Percentiles rank a stretch among this genome's conserved stretches.
Evolutionary conservation across 129 eudicot genomes (phyloP).

Genomic region (Solidago caesia): DNA sequence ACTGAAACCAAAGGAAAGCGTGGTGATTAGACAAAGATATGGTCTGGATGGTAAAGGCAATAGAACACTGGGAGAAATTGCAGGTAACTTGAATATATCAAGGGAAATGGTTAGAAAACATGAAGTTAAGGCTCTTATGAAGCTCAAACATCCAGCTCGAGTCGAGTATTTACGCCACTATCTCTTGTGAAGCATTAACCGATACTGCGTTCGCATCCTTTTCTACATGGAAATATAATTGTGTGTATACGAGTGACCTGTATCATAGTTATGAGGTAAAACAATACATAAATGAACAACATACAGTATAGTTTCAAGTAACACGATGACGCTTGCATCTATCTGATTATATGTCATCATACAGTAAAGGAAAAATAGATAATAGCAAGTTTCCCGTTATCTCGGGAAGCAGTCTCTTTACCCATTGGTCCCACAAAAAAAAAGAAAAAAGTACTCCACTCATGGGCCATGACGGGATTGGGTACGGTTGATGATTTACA

Average conservation of each 20-base stretch:
- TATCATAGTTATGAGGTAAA: slow-evolving; percentile 44
- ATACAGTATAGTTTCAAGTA: slow-evolving; percentile 31
- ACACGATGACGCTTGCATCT: background rate
- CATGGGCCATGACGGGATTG: no score
- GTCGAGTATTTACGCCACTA: slow-evolving; percentile 83
- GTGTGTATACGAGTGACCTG: slow-evolving; percentile 24
- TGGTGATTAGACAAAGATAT: slow-evolving; percentile 95
- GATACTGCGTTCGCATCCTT: slow-evolving; percentile 14
- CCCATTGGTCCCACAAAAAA: no score
- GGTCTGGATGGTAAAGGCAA: slow-evolving; percentile 97
- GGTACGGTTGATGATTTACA: no score
- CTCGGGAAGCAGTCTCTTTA: background rate
- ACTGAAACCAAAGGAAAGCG: slow-evolving; percentile 88
- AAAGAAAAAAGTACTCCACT: no score
- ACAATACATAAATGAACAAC: slow-evolving; percentile 29
- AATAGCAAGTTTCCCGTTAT: background rate
- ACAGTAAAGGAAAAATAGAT: slow-evolving; percentile 15
- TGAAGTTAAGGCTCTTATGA: slow-evolving; percentile 95
- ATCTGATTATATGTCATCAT: slow-evolving; percentile 21
- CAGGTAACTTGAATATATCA: slow-evolving; percentile 86
- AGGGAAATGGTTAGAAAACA: slow-evolving; percentile 97
- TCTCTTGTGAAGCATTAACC: slow-evolving; percentile 34
- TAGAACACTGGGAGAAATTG: slow-evolving; percentile 91
- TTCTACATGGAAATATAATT: slow-evolving; percentile 25
- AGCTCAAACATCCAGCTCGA: slow-evolving; percentile 94